Evolutionary conservation across 768 basidiomycete genomes (phyloP).

Genomic region (Calocybe cyanea): DNA sequence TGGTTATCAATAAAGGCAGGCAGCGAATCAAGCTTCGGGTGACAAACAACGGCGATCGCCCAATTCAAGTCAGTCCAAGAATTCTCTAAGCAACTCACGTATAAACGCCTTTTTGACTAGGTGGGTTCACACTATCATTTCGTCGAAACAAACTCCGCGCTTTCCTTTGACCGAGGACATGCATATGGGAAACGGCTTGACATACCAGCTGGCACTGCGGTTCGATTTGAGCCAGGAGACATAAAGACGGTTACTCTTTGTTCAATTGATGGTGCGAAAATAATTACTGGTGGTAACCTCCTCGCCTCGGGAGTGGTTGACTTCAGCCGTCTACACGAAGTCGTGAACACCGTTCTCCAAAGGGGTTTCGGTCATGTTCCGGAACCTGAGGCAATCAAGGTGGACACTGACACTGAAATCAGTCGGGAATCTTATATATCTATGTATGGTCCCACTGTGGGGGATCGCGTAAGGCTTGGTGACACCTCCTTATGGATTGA

Average conservation of each 20-base stretch:
- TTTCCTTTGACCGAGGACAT: slow-evolving; percentile 78
- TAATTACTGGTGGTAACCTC: slow-evolving; percentile 77
- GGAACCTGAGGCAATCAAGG: slow-evolving; percentile 57
- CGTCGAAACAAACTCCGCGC: slow-evolving; percentile 78
- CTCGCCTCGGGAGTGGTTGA: slow-evolving; percentile 60
- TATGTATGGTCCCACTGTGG: slow-evolving; percentile 95
- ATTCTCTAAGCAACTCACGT: background rate
- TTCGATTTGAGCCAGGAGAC: slow-evolving; percentile 95
- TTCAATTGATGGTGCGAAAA: slow-evolving; percentile 65
- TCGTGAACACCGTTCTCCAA: slow-evolving; percentile 45
- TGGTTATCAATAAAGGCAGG: slow-evolving; percentile 74
- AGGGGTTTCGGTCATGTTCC: slow-evolving; percentile 69
- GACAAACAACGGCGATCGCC: slow-evolving; percentile 89
- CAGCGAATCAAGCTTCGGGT: slow-evolving; percentile 69
- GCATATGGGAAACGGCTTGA: slow-evolving; percentile 87
- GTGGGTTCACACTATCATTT: slow-evolving; percentile 96
- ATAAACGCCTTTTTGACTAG: slow-evolving; percentile 31
- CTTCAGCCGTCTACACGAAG: slow-evolving; percentile 36
- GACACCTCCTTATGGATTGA: slow-evolving; percentile 91
- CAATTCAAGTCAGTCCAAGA: slow-evolving; percentile 69
- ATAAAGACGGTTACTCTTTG: slow-evolving; percentile 80
- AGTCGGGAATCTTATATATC: slow-evolving; percentile 75
- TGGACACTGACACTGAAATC: slow-evolving; percentile 51
- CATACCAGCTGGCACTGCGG: slow-evolving; percentile 92
- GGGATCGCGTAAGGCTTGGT: slow-evolving; percentile 84